These are phyloP conservation scores for Apostasia ramifera DNA, from an alignment of 106 monocot species.

Conservation along the genomic window DNA sequence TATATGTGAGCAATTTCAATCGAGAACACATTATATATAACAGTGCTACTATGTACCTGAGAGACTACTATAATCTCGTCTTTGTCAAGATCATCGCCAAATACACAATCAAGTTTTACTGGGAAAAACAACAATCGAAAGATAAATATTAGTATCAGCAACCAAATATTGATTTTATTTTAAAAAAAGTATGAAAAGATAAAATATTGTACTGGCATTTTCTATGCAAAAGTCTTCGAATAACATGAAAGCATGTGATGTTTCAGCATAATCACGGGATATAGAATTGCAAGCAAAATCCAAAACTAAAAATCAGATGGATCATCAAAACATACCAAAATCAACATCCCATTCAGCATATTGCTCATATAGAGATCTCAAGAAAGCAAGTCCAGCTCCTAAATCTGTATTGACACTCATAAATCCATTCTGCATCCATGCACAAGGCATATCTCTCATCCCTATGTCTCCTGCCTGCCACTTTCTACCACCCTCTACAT, in stretches of 20 bases:
- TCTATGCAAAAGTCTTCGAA: too few relatives aligned
- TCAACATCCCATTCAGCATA: constrained; percentile 97
- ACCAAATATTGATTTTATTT: constrained; percentile 15
- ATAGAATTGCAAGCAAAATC: too few relatives aligned
- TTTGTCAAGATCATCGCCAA: constrained; percentile 74
- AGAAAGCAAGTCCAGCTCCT: constrained; percentile 72
- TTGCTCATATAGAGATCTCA: constrained; percentile 77
- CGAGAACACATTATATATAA: too few relatives aligned
- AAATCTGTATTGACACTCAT: constrained; percentile 83
- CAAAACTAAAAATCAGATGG: background rate
- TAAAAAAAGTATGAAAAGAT: too few relatives aligned
- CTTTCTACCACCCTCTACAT: constrained; percentile 33
- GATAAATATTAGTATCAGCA: constrained; percentile 81
- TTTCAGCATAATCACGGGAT: too few relatives aligned
- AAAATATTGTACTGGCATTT: too few relatives aligned
- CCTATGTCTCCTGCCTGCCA: constrained; percentile 72
- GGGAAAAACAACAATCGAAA: constrained; percentile 10
- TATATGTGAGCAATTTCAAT: too few relatives aligned
- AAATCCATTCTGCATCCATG: constrained; percentile 86
- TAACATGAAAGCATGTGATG: too few relatives aligned
- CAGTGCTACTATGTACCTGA: constrained; percentile 36
- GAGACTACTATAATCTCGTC: constrained; percentile 75
- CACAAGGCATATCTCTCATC: constrained; percentile 51
- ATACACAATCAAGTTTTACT: constrained; percentile 98
- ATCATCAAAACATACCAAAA: constrained; percentile 49